Base-by-base conservation (phyloP, 306 rosid species). In the Prunus mira region DNA sequence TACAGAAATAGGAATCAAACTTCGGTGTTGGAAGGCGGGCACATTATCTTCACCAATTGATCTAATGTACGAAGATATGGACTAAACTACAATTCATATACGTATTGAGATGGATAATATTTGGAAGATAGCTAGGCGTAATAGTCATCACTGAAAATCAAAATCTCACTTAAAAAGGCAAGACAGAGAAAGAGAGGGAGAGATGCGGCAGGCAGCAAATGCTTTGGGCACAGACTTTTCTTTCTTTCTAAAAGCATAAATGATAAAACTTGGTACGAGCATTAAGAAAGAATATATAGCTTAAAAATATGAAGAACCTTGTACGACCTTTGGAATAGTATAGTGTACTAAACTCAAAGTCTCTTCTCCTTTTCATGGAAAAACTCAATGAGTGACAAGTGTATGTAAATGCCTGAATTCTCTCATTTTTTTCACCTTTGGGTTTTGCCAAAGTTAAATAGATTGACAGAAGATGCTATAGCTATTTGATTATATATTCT, bases 231-330 rank as follows among this genome's bases (percentile, higher is more conserved):
- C 17, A 20, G 11, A 43, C 18, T 14, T 50, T 18, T 4, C 11
- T 22, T 18, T 63, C 5, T 75, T 15, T 43, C 28, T 41, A 68
- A 67, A 67, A 28, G 25, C 20, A 25, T 51, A 50, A 43, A 66
- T 69, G 50, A 27, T 25, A 27, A 64, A 71, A 57, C 25, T 64
- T 64, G 84, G 84, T 80, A 58, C 57, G 69, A 75, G 46, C 69
- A 6, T 69, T 22, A 32, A 41, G 28, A 70, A 41, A 27, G 11
- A 75, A 81, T 67, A 80, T 56, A 20, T 14, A 56, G 67, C 60
- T 65, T 15, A 66, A 67, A 65, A 51, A 38, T 79, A 55, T 60
- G 47, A 65, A 54, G 25, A 19, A 38, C 43, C 43, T 38, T 1
- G 12, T 12, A 51, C 56, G 56, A 17, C 45, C 81, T 30, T 56